A percentile compares a stretch with the other conserved stretches of the same genome.
Conservation (phyloP, 345 rosid species). For the Eucalyptus erythrocorys region DNA sequence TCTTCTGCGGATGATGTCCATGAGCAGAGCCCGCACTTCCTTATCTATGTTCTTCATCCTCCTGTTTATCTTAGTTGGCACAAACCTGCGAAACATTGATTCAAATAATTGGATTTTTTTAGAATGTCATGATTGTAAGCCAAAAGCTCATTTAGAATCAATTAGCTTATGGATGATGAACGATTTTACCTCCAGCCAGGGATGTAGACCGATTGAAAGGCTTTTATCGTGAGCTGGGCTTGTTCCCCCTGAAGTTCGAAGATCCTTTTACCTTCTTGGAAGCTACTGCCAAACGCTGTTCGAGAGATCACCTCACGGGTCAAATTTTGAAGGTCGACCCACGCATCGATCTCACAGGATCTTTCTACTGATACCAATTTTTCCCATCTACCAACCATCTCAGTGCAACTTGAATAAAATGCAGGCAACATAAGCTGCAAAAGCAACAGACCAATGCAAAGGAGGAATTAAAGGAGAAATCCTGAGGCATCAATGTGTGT, state of each 20-base stretch:
- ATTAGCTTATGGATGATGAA: neutral
- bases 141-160: neutral
- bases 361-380: neutral
- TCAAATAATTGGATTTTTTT: neutral
- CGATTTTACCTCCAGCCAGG: constrained; percentile 31
- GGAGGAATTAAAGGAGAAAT: neutral
- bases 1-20: neutral
- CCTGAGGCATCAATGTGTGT: constrained; percentile 1
- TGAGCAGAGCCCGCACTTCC: neutral
- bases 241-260: constrained; percentile 20
- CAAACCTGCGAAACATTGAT: neutral
- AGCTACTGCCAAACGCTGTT: constrained; percentile 38
- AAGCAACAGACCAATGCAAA: neutral
- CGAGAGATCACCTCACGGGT: constrained; percentile 33
- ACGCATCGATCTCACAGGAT: constrained; percentile 14
- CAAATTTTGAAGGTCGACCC: constrained; percentile 23
- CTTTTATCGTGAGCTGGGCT: neutral
- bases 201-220: neutral
- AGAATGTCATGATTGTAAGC: neutral
- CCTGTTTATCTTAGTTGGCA: neutral
- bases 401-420: constrained; percentile 2
- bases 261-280: constrained; percentile 25
- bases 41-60: neutral
- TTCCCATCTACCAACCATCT: constrained; percentile 23
- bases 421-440: constrained; percentile 20